These are phyloP conservation scores for Fistulinella prunicolor DNA, from an alignment of 768 basidiomycete genomes.

Conservation along the genomic window DNA sequence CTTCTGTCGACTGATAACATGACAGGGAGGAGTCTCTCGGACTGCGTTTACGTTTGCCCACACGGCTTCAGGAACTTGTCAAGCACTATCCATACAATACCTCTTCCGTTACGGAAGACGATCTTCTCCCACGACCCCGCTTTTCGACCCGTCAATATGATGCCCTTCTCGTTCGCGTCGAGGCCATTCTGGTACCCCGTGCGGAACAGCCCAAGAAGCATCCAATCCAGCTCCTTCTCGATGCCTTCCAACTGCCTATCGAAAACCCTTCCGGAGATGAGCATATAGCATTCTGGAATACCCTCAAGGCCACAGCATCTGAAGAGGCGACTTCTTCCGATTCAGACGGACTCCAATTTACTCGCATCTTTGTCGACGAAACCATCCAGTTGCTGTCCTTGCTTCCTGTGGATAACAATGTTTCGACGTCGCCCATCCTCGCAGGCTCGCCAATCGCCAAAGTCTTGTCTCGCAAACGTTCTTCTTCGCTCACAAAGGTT, in stretches of 20 bases:
- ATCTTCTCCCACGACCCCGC: conserved; percentile 58
- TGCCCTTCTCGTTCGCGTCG: conserved; percentile 66
- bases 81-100: conserved; percentile 61
- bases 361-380: conserved; percentile 66
- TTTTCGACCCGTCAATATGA: conserved; percentile 65
- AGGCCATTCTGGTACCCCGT: conserved; percentile 45
- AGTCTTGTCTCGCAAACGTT: conserved; percentile 29
- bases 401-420: conserved; percentile 42
- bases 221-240: conserved; percentile 57
- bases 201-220: conserved; percentile 42
- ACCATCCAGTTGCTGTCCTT: conserved; percentile 52
- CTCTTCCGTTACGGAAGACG: conserved; percentile 32
- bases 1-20: conserved; percentile 3
- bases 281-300: conserved; percentile 49
- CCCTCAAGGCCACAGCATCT: conserved; percentile 44
- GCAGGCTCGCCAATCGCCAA: conserved; percentile 36
- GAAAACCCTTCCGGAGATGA: conserved; percentile 35
- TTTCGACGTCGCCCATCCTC: conserved; percentile 28
- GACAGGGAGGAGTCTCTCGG: conserved; percentile 55
- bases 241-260: conserved; percentile 51
- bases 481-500: conserved; percentile 31
- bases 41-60: conserved; percentile 58
- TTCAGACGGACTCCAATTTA: conserved; percentile 38
- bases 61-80: conserved; percentile 67
- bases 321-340: conserved; percentile 22